A percentile compares a stretch with the other conserved stretches of the same genome.
Evolutionary conservation across 768 basidiomycete genomes (phyloP).

Genomic region (Sistotremastrum niveocremeum): DNA sequence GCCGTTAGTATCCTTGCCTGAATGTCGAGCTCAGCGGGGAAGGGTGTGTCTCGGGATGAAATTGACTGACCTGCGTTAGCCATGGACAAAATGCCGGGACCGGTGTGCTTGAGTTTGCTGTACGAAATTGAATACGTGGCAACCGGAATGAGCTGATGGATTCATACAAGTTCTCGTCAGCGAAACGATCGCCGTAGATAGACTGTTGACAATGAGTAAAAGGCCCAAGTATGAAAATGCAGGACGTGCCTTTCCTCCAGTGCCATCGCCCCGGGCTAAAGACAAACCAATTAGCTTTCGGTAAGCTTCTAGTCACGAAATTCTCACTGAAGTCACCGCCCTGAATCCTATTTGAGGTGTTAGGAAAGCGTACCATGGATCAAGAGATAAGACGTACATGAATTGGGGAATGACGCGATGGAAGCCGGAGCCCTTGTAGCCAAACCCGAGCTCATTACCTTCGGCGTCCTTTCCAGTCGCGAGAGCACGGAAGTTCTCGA

Average conservation of each 20-base stretch:
- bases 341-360: slow-evolving; percentile 55
- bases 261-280: slow-evolving; percentile 71
- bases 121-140: slow-evolving; percentile 1
- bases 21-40: neutral
- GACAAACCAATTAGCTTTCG: neutral
- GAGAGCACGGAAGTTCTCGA: slow-evolving; percentile 93
- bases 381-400: slow-evolving; percentile 36
- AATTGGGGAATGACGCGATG: slow-evolving; percentile 93
- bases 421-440: slow-evolving; percentile 94
- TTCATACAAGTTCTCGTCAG: slow-evolving; percentile 89
- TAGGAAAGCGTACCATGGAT: slow-evolving; percentile 10
- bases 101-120: slow-evolving; percentile 93
- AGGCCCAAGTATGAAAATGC: neutral
- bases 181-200: slow-evolving; percentile 82
- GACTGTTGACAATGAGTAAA: slow-evolving; percentile 31
- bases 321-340: slow-evolving; percentile 93
- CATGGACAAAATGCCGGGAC: slow-evolving; percentile 82
- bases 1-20: slow-evolving; percentile 81
- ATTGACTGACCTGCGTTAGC: slow-evolving; percentile 56
- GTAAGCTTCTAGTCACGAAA: slow-evolving; percentile 8
- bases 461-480: slow-evolving; percentile 73
- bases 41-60: no score
- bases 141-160: neutral
- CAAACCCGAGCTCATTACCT: slow-evolving; percentile 56
- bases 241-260: slow-evolving; percentile 66